Conservation (phyloP, 768 basidiomycete species). For the Termitomyces sp. region DNA sequence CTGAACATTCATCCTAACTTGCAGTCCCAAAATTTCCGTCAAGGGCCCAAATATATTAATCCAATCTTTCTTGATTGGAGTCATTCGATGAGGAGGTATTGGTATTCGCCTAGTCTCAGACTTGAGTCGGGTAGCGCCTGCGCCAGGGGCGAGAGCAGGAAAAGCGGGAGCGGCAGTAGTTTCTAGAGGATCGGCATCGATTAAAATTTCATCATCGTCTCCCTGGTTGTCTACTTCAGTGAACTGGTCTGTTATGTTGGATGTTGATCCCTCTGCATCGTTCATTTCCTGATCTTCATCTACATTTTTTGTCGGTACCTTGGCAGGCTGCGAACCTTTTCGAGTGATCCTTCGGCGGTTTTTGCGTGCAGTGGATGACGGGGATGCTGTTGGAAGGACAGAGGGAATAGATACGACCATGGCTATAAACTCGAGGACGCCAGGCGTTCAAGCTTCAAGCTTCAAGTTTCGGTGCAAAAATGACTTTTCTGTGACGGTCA, state of each 20-base stretch:
- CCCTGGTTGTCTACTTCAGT: constrained; percentile 26
- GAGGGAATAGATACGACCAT: constrained; percentile 37
- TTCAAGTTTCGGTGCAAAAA: constrained; percentile 7
- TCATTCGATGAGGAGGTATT: constrained; percentile 97
- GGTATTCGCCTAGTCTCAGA: constrained; percentile 86
- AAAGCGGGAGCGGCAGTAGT: constrained; percentile 61
- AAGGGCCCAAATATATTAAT: constrained; percentile 66
- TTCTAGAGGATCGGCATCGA: constrained; percentile 49
- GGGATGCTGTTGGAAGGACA: neutral
- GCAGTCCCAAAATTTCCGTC: constrained; percentile 90
- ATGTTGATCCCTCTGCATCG: constrained; percentile 13
- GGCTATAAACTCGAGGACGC: constrained; percentile 8
- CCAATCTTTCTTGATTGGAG: constrained; percentile 73
- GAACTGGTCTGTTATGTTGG: constrained; percentile 13
- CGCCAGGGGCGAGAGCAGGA: constrained; percentile 61
- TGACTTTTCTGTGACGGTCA: constrained; percentile 9
- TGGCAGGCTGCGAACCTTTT: constrained; percentile 20
- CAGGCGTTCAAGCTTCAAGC: too few relatives aligned
- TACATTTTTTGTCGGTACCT: neutral
- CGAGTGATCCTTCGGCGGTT: constrained; percentile 37
- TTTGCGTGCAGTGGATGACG: constrained; percentile 22
- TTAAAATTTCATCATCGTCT: constrained; percentile 62
- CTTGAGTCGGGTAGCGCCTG: constrained; percentile 55
- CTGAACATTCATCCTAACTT: constrained; percentile 96
- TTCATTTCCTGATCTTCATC: constrained; percentile 21